Conservation (phyloP, 2,329 filamentous ascomycete species). For the Juglanconis sp. region DNA sequence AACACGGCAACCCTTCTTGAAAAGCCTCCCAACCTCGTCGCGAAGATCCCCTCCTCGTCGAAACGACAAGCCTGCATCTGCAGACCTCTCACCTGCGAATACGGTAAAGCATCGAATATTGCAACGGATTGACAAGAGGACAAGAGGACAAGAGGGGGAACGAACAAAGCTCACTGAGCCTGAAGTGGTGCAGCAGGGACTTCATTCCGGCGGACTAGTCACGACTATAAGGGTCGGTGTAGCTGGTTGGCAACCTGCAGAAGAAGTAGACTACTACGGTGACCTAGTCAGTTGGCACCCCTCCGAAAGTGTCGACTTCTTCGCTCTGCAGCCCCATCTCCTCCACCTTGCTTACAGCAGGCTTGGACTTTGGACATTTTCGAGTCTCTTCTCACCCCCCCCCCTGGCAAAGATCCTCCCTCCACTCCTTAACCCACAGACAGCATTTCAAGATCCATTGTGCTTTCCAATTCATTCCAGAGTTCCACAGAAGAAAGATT, state of each 20-base stretch:
- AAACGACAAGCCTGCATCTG: too few species aligned
- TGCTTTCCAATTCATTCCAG: constrained; percentile 16
- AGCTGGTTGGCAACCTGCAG: not conserved
- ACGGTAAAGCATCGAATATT: not conserved
- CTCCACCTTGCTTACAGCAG: not conserved
- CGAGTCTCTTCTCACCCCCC: not conserved
- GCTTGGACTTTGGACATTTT: not conserved
- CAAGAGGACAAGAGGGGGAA: not conserved
- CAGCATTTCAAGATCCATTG: not conserved
- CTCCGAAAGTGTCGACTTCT: too few species aligned
- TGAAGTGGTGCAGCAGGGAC: not conserved
- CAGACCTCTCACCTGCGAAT: not conserved
- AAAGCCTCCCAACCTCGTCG: too few species aligned
- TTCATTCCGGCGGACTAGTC: not conserved
- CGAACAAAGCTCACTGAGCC: not conserved
- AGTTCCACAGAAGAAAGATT: constrained; percentile 29
- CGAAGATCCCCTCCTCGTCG: too few species aligned
- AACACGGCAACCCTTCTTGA: too few species aligned
- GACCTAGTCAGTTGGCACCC: not conserved
- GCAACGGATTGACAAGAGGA: not conserved
- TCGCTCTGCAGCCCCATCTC: too few species aligned
- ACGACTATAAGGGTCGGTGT: not conserved
- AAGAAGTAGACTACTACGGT: not conserved
- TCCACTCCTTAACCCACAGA: not conserved
- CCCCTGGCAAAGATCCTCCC: not conserved